Evolutionary conservation across 2,329 filamentous ascomycete species (phyloP).

Genomic region (Fusarium sp.): DNA sequence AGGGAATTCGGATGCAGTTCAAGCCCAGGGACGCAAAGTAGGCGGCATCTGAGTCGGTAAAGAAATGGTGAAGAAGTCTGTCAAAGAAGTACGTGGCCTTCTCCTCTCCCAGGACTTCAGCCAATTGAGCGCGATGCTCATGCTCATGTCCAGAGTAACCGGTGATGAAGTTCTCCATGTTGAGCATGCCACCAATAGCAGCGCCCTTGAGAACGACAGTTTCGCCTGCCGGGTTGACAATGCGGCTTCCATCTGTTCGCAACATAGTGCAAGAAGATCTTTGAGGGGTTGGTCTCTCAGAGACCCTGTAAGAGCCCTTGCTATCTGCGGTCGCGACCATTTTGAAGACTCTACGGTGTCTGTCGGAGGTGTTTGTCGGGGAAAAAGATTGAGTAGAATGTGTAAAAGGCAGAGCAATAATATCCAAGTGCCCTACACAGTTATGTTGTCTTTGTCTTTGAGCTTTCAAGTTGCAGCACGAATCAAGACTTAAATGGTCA

Average conservation of each 20-base stretch:
- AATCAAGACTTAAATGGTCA: conserved; percentile 21
- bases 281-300: not conserved
- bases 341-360: not conserved
- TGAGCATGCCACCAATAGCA: conserved; percentile 49
- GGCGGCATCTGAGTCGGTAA: conserved; percentile 67
- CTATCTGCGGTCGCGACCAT: conserved; percentile 28
- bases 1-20: conserved; percentile 70
- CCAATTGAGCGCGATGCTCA: conserved; percentile 66
- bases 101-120: conserved; percentile 64
- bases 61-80: conserved; percentile 68
- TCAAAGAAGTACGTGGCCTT: conserved; percentile 72
- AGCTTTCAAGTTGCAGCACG: not conserved
- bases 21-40: conserved; percentile 67
- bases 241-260: conserved; percentile 46
- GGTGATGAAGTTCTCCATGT: conserved; percentile 73
- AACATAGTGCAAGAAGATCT: conserved; percentile 45
- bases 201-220: conserved; percentile 57
- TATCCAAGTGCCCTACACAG: not conserved
- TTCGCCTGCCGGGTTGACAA: conserved; percentile 59
- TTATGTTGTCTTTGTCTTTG: not conserved
- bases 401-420: not conserved
- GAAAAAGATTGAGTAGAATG: too few relatives aligned
- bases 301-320: conserved; percentile 6
- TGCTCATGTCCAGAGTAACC: conserved; percentile 71
- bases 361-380: too few relatives aligned